phyloP scores from a whole-genome alignment of 1,284 basidiomycete genomes.

The Ceratobasidium theobromae region DNA sequence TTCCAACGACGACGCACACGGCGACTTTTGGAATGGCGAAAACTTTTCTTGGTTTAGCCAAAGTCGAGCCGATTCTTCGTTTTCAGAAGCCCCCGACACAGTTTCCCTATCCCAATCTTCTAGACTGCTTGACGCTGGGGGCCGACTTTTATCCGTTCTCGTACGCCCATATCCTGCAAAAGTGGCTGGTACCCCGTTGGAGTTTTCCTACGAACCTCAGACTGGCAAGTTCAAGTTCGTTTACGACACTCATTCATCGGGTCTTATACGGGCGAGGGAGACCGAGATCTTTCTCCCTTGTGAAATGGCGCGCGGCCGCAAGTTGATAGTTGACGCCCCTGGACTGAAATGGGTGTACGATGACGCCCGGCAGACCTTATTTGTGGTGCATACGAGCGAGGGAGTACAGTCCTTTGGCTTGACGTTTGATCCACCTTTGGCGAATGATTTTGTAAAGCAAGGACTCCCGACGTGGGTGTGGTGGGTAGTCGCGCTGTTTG shows the following conservation, averaged over 20 bases:
- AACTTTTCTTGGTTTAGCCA: slow-evolving; percentile 92
- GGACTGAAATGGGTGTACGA: slow-evolving; percentile 51
- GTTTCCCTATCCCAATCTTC: slow-evolving; percentile 52
- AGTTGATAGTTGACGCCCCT: slow-evolving; percentile 60
- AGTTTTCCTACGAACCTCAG: slow-evolving; percentile 71
- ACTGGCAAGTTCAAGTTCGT: slow-evolving; percentile 62
- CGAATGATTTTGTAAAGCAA: slow-evolving; percentile 30
- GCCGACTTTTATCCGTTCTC: slow-evolving; percentile 71
- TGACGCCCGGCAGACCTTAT: slow-evolving; percentile 64
- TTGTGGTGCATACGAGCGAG: slow-evolving; percentile 53
- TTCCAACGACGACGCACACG: slow-evolving; percentile 71
- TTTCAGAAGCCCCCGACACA: slow-evolving; percentile 37
- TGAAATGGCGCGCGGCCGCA: slow-evolving; percentile 56
- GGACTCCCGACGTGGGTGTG: not conserved
- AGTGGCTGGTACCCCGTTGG: slow-evolving; percentile 68
- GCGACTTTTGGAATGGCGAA: slow-evolving; percentile 95
- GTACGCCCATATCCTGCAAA: slow-evolving; percentile 81
- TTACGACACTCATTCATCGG: slow-evolving; percentile 53
- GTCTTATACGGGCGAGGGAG: slow-evolving; percentile 52
- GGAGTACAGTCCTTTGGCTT: slow-evolving; percentile 54
- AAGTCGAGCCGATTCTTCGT: slow-evolving; percentile 55
- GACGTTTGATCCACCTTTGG: slow-evolving; percentile 55
- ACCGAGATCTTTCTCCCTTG: slow-evolving; percentile 83
- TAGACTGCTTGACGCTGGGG: slow-evolving; percentile 74
- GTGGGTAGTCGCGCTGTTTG: slow-evolving; percentile 5